A percentile compares a stretch with the other conserved stretches of the same genome.
Evolutionary conservation across 1,284 basidiomycete genomes (phyloP).

Genomic region (Cerioporus squamosus): DNA sequence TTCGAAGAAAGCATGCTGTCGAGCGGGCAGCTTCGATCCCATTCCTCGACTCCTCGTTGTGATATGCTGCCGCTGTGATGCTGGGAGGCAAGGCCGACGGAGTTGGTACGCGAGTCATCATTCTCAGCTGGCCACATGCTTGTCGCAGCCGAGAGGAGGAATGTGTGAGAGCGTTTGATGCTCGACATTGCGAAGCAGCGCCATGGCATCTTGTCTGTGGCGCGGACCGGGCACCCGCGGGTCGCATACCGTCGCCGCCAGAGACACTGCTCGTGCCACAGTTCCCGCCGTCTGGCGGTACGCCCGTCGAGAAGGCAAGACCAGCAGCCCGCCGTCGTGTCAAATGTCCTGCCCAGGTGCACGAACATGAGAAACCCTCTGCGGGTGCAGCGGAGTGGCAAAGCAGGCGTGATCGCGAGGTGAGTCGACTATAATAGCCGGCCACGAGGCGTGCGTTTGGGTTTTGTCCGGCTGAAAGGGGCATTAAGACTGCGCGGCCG

Average conservation of each 20-base stretch:
- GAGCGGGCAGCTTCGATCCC: background rate
- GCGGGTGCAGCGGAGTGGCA: background rate
- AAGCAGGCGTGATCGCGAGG: slow-evolving; percentile 6
- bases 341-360: background rate
- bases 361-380: background rate
- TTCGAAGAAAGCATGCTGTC: too few species aligned
- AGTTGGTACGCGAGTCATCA: slow-evolving; percentile 13
- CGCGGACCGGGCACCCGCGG: background rate
- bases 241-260: background rate
- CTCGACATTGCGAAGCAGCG: background rate
- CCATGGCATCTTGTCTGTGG: background rate
- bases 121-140: slow-evolving; percentile 21
- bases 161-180: slow-evolving; percentile 18
- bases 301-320: background rate
- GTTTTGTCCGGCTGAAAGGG: background rate
- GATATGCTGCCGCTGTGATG: background rate
- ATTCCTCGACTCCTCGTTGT: background rate
- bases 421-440: slow-evolving; percentile 17
- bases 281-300: background rate
- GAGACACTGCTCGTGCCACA: too few species aligned
- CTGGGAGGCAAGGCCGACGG: background rate
- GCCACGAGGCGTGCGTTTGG: slow-evolving; percentile 16
- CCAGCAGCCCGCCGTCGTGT: background rate
- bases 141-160: slow-evolving; percentile 17
- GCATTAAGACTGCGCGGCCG: slow-evolving; percentile 6